A percentile compares a stretch with the other conserved stretches of the same genome.
phyloP scores from a whole-genome alignment of 2,329 filamentous ascomycete genomes.

The Dryadomyces quercus-mongolicae region DNA sequence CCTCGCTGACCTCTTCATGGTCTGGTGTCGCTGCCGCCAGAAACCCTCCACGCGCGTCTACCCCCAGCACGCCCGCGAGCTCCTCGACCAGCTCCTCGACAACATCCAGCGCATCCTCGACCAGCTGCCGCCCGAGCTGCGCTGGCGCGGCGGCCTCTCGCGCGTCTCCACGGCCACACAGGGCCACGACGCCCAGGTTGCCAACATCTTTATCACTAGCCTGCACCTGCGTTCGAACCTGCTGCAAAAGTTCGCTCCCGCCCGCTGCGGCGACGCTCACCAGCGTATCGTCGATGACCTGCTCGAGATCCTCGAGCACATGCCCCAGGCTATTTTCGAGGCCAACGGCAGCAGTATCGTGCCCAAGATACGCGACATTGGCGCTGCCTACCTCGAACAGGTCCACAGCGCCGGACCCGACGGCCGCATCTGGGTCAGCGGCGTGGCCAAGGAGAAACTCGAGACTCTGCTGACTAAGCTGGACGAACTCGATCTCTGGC shows the following conservation, averaged over 20 bases:
- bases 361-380: slow-evolving; percentile 25
- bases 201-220: slow-evolving; percentile 24
- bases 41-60: slow-evolving; percentile 2
- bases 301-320: slow-evolving; percentile 1
- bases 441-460: slow-evolving; percentile 14
- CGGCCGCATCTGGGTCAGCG: not conserved
- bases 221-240: slow-evolving; percentile 24
- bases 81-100: slow-evolving; percentile 4
- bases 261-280: slow-evolving; percentile 14
- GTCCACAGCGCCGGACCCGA: slow-evolving; percentile 9
- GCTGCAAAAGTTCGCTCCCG: slow-evolving; percentile 19
- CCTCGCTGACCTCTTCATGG: slow-evolving; percentile 20
- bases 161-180: slow-evolving; percentile 17
- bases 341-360: slow-evolving; percentile 21
- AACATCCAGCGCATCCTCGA: slow-evolving; percentile 20
- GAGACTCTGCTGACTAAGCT: slow-evolving; percentile 18
- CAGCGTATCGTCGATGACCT: slow-evolving; percentile 22
- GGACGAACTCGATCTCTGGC: slow-evolving; percentile 21
- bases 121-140: slow-evolving; percentile 19
- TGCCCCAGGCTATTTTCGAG: slow-evolving; percentile 14
- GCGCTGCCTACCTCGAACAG: slow-evolving; percentile 21
- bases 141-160: slow-evolving; percentile 16
- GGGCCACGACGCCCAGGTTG: slow-evolving; percentile 24
- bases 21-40: slow-evolving; percentile 21
- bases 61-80: slow-evolving; percentile 7